A percentile compares a stretch with the other conserved stretches of the same genome.
Evolutionary conservation across 176 grass and related monocot species (phyloP).

Genomic region (Oryza glaberrima): DNA sequence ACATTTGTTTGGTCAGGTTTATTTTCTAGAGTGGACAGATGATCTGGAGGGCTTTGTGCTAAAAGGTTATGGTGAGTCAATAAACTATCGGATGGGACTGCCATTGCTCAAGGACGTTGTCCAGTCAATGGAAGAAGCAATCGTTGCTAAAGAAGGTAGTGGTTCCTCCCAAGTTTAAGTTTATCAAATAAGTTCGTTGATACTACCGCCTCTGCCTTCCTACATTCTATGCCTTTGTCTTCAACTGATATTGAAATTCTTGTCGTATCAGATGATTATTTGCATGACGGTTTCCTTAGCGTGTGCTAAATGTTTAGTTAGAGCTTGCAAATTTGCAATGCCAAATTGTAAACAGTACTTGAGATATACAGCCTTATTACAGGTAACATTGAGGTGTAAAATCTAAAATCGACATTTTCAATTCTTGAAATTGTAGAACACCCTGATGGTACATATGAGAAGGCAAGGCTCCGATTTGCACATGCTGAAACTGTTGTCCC

Average conservation of each 20-base stretch:
- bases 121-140: constrained; percentile 86
- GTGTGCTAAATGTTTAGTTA: background rate
- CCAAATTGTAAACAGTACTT: background rate
- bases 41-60: constrained; percentile 92
- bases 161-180: background rate
- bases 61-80: constrained; percentile 93
- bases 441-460: constrained; percentile 72
- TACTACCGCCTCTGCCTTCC: background rate
- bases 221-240: background rate
- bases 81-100: constrained; percentile 92
- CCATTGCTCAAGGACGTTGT: constrained; percentile 85
- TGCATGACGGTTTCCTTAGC: background rate
- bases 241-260: background rate
- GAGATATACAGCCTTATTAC: background rate
- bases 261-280: background rate
- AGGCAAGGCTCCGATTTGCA: constrained; percentile 92
- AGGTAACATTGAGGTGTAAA: background rate
- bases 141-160: constrained; percentile 81
- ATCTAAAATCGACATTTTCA: background rate
- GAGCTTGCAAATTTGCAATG: background rate
- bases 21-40: constrained; percentile 91
- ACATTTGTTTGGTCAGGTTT: constrained; percentile 58
- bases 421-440: constrained; percentile 45
- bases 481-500: constrained; percentile 95
- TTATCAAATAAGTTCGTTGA: background rate